Base-by-base conservation (phyloP, 1,139 yeast genomes). In the Suhomyces bribrorum region DNA sequence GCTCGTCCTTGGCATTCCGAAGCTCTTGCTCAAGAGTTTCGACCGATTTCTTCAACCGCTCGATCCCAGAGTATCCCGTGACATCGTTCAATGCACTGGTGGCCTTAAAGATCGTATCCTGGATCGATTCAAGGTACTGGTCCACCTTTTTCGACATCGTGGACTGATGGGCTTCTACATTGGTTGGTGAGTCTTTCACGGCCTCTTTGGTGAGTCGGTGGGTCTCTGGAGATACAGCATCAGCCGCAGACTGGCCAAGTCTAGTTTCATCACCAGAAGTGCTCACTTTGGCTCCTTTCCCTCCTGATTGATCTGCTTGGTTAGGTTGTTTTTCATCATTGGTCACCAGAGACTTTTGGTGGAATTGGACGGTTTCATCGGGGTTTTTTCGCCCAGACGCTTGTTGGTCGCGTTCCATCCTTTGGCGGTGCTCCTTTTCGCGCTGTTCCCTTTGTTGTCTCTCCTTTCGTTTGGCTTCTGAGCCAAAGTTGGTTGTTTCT, bases 21-120 rank as follows among this genome's bases (percentile, higher is more conserved):
- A 88, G 62, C 28, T 75, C 78, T 9, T 52, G 50, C 47, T 79
- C 83, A 51, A 77, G 43, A 51, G 41, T 53, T 14, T 77, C 81
- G 18, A 88, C 88, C 1, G 77, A 63, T 26, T 69, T 59, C 61
- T 88, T 85, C 50, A 92, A 64, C 43, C 73, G 67, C 52, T 87
- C 96, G 42, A 94, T 87, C 9, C 84, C 73, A 0, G 92, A 76
- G 59, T 94, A 94, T 0, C 98, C 99, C 0, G 98, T 92, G 8
- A 89, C 83, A 53, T 90, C 96, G 56, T 94, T 94, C 31, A 92
- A 66, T 0, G 90, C 78, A 42, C 79, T 71, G 0, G 94, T 83
- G 0, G 92, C 90, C 0, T 82, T 75, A 45, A 83, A 75, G 2
- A 85, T 66, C 1, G 88, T 75, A 17, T 77, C 79, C 49, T 81